Conservation (phyloP, 345 rosid genomes). For the Punica granatum region DNA sequence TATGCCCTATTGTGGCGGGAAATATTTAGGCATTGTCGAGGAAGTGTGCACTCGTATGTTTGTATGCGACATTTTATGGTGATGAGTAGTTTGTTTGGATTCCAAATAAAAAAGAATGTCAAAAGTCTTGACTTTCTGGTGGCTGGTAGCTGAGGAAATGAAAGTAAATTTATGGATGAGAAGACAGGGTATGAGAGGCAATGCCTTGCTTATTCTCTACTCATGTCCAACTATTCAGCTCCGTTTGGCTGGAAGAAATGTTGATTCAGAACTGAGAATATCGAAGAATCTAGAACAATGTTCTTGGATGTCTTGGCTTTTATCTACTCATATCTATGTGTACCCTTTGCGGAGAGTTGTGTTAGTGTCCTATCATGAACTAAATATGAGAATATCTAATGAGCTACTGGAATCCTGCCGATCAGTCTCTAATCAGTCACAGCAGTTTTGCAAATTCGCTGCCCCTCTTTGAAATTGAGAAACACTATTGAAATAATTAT, state of each 20-base stretch:
- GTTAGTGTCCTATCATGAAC: not conserved
- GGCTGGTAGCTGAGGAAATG: not conserved
- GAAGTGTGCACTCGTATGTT: not conserved
- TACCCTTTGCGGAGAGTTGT: not conserved
- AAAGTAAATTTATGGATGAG: not conserved
- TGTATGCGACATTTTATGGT: not conserved
- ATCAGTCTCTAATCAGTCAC: not conserved
- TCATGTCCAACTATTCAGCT: not conserved
- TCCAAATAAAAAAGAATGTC: not conserved
- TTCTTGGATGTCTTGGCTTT: not conserved
- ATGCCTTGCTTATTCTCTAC: not conserved
- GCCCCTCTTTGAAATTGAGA: not conserved
- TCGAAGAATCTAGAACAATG: not conserved
- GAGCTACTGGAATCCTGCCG: not conserved
- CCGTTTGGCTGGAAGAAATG: not conserved
- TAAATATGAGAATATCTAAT: not conserved
- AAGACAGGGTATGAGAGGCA: not conserved
- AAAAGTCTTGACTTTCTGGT: not conserved
- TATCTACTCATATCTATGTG: not conserved
- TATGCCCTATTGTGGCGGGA: not conserved
- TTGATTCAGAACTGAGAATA: not conserved
- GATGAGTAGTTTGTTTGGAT: not conserved
- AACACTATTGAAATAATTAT: not conserved
- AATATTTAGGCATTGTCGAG: not conserved
- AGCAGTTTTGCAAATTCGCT: not conserved